Base-by-base conservation (phyloP, 2,329 filamentous ascomycete species). In the Byssoonygena ceratinophila region DNA sequence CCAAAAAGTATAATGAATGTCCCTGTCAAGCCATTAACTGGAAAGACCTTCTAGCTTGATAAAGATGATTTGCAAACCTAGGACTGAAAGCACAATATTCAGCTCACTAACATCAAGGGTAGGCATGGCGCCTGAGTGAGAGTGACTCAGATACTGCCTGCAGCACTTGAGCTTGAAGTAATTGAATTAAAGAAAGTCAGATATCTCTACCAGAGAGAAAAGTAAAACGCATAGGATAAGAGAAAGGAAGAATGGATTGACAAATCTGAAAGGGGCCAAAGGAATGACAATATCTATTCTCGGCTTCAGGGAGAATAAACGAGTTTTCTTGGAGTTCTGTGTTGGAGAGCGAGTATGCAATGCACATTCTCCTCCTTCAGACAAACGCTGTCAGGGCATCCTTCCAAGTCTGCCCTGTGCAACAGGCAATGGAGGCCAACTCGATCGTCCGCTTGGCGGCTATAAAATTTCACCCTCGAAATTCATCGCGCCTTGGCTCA, bases 21-120 rank as follows among this genome's bases (percentile, higher is more conserved):
- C 5, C 66, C 66, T 68, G 53, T 5, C 44, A 43, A 16, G 50
- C n/a, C 4, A 12, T 46, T 12, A 50, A 14, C 25, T 39, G 12
- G 36, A 44, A 9, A 39, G 43, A n/a, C 50, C 45, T 22, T 32
- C 36, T 9, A 25, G 32, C 12, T 6, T 18, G 18, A 29, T 20
- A 27, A 41, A 32, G 25, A 27, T 34, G 44, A 4, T 48, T 39
- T 29, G 46, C 61, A 51, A 60, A 66, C 67, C 64, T 49, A 64
- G 54, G 27, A 69, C 63, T 3, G 64, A 59, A 23, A 67, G 57
- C 16, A 64, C 59, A 52, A 68, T 56, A 52, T 69, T 69, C 16
- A 68, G 55, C 55, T 62, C 60, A 54, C 60, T 66, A 6, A 68
- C 43, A 52, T 68, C 66, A 41, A 69, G 61, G 45, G 63, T 61